A percentile compares a stretch with the other conserved stretches of the same genome.
Conservation (phyloP, 2,329 filamentous ascomycete species). For the Blastomyces percursus region DNA sequence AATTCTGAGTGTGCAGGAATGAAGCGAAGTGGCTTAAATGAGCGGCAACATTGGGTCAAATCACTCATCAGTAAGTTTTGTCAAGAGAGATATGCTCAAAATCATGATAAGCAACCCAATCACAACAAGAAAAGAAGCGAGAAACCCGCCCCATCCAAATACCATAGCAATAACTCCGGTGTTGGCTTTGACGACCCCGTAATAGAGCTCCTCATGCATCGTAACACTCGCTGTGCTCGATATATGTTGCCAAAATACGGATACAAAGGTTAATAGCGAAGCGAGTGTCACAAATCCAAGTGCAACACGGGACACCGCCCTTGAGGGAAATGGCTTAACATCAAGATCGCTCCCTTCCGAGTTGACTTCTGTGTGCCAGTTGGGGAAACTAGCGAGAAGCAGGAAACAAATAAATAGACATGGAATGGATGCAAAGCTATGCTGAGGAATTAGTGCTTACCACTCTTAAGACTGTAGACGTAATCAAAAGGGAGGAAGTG, state of each 20-base stretch:
- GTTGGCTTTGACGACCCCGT: slow-evolving; percentile 73
- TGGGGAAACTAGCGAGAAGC: slow-evolving; percentile 89
- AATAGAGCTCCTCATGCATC: slow-evolving; percentile 84
- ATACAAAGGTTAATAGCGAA: slow-evolving; percentile 55
- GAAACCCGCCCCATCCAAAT: slow-evolving; percentile 94
- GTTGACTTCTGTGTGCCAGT: slow-evolving; percentile 89
- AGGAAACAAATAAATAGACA: slow-evolving; percentile 94
- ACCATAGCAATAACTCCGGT: slow-evolving; percentile 95
- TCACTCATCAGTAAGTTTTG: slow-evolving; percentile 42
- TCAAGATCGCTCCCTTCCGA: slow-evolving; percentile 71
- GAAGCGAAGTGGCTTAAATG: not conserved
- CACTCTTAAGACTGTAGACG: slow-evolving; percentile 7
- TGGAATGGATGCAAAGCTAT: slow-evolving; percentile 89
- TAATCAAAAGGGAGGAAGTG: not conserved
- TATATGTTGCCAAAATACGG: slow-evolving; percentile 60
- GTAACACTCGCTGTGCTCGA: slow-evolving; percentile 90
- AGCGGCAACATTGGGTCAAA: not conserved
- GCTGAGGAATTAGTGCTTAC: slow-evolving; percentile 6
- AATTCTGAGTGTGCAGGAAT: not conserved
- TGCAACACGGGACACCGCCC: slow-evolving; percentile 83
- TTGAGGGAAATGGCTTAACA: slow-evolving; percentile 86
- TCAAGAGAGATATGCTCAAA: slow-evolving; percentile 72
- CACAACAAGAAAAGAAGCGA: slow-evolving; percentile 83
- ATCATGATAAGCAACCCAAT: slow-evolving; percentile 95
- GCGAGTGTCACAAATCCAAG: slow-evolving; percentile 74